A percentile compares a stretch with the other conserved stretches of the same genome.
phyloP scores from a whole-genome alignment of 257 asterid genomes.

The Ligustrum vulgare region DNA sequence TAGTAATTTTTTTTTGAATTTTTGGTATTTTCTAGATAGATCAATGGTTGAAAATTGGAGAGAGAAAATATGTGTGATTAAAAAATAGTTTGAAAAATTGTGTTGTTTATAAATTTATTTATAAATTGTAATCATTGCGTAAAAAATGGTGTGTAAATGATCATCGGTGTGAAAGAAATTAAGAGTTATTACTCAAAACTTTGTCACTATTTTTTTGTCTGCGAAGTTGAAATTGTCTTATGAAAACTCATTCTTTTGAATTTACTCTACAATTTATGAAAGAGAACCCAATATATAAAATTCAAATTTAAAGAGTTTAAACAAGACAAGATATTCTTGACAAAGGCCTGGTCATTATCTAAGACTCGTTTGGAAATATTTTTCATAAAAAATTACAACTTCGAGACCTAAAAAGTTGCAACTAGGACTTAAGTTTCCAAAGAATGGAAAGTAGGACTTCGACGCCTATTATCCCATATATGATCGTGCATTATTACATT shows the following conservation, averaged over 20 bases:
- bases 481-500: no score
- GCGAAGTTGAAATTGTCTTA: neutral
- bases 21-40: no score
- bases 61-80: no score
- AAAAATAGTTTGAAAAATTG: no score
- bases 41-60: no score
- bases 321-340: neutral
- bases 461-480: neutral
- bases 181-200: neutral
- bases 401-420: neutral
- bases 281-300: neutral
- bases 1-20: no score
- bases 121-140: no score
- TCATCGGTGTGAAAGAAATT: neutral
- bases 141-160: no score
- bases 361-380: neutral
- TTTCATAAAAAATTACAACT: neutral
- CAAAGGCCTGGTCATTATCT: slow-evolving; percentile 7
- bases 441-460: neutral
- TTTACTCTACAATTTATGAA: neutral
- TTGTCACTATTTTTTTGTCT: neutral
- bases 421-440: neutral
- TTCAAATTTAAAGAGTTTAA: neutral
- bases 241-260: neutral
- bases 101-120: no score